Percentiles rank a stretch among this genome's conserved stretches.
phyloP scores from a whole-genome alignment of 192 early-diverging fungal genomes.

The Umbelopsis ramanniana region DNA sequence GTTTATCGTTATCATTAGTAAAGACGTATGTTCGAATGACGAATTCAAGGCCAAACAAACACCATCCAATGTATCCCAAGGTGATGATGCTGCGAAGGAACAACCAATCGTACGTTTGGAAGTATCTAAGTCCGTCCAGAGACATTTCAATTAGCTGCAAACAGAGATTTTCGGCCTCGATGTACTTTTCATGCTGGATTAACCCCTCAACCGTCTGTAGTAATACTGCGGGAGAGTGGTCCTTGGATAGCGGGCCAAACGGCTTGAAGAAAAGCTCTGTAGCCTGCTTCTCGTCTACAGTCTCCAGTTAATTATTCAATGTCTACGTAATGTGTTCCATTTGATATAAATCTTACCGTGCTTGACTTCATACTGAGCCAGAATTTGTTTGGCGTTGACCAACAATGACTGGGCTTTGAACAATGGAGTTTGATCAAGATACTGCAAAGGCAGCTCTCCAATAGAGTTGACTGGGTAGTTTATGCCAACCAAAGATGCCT shows the following conservation, averaged over 20 bases:
- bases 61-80: constrained; percentile 91
- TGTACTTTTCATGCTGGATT: constrained; percentile 65
- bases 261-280: constrained; percentile 83
- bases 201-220: constrained; percentile 61
- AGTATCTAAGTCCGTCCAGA: constrained; percentile 88
- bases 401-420: constrained; percentile 80
- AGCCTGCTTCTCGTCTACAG: constrained; percentile 67
- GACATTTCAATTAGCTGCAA: constrained; percentile 63
- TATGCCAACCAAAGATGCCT: constrained; percentile 84
- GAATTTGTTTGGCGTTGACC: constrained; percentile 83
- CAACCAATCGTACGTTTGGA: constrained; percentile 97
- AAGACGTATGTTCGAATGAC: constrained; percentile 73
- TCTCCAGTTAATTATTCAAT: neutral
- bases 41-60: constrained; percentile 79
- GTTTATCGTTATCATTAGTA: neutral
- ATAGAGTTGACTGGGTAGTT: constrained; percentile 94
- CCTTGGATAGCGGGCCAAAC: constrained; percentile 65
- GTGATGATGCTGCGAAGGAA: constrained; percentile 85
- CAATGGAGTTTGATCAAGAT: constrained; percentile 70
- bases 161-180: constrained; percentile 72
- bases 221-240: constrained; percentile 53
- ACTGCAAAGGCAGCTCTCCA: constrained; percentile 83
- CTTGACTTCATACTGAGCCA: constrained; percentile 88
- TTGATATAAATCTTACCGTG: constrained; percentile 43
- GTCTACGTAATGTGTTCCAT: neutral